Conservation (phyloP, 139 green algal genomes). For the Asterochloris sp. region DNA sequence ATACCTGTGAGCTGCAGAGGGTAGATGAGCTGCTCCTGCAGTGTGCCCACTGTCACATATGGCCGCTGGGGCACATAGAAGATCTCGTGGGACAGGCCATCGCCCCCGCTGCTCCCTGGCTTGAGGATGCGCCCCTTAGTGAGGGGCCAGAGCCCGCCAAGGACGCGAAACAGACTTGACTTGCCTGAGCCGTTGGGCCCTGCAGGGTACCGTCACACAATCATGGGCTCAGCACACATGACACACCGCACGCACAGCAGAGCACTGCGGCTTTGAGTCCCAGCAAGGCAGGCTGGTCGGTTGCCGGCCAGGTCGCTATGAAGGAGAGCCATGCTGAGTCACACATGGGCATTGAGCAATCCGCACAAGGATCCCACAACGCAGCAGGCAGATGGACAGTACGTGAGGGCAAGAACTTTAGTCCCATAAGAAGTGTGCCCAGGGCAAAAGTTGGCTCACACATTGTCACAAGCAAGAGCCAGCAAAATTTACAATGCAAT, state of each 20-base stretch:
- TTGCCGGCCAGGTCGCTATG: too few relatives aligned
- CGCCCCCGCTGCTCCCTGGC: conserved; percentile 33
- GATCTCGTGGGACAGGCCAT: conserved; percentile 54
- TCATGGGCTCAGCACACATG: neutral
- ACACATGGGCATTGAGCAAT: too few relatives aligned
- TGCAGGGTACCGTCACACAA: neutral
- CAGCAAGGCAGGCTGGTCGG: too few relatives aligned
- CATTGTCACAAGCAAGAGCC: too few relatives aligned
- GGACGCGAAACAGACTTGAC: conserved; percentile 57
- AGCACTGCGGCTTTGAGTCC: too few relatives aligned
- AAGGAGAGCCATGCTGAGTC: too few relatives aligned
- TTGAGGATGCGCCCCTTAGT: conserved; percentile 47
- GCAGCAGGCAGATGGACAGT: too few relatives aligned
- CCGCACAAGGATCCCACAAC: too few relatives aligned
- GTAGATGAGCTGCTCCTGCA: conserved; percentile 75
- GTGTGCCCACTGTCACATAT: conserved; percentile 61
- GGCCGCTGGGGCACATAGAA: conserved; percentile 72
- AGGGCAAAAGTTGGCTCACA: too few relatives aligned
- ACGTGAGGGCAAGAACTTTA: too few relatives aligned
- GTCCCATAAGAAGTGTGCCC: too few relatives aligned
- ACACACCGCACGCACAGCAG: neutral
- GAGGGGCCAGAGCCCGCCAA: conserved; percentile 67
- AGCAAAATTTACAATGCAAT: too few relatives aligned
- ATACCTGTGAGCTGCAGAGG: conserved; percentile 28
- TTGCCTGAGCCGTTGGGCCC: conserved; percentile 40